Evolutionary conservation across 305 asterid species (phyloP), one percentile per base, ranked within the genome.

Genomic region (Ruellia speciosa): DNA sequence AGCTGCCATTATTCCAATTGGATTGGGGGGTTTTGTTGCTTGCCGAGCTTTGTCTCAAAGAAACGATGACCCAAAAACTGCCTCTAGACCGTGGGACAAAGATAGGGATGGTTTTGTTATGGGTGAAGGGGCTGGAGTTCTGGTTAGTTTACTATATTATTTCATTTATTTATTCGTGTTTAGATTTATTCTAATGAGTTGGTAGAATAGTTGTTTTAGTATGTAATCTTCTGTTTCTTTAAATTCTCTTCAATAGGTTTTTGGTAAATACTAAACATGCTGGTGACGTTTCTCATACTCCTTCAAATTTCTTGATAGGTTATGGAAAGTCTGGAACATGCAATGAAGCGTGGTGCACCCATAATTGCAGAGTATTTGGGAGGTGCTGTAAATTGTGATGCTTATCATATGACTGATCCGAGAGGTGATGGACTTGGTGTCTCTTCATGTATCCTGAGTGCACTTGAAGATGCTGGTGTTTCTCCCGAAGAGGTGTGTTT

Each of bases 391-490:
- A 92, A 80, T 66, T 92, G 96, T 62, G 99, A 92, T 81, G 99
- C 96, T 53, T 70, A 86, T 84, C 99, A 92, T 69, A 92, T 88
- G 95, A 88, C 96, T 9, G 93, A 88, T 66, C 99, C 99, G 0
- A 80, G 96, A 59, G 77, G 94, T 58, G 99, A 92, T 78, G 99
- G 99, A 18, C 95, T 88, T 57, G 99, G 96, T 66, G 96, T 92
- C 56, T 92, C 99, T 18, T 82, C 95, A 5, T 92, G 99, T 58
- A 92, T 86, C 63, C 78, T 62, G 31, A 61, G 72, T 58, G 77
- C 85, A 64, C 87, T 86, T 60, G 78, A 66, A 70, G 93, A 86
- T 76, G 87, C 87, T 65, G 95, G 95, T 54, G 87, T 83, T 43
- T 86, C 95, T 45, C 77, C 80, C 14, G 95, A 86, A 66, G 95